Percentiles rank a stretch among this genome's conserved stretches.
phyloP scores from a whole-genome alignment of 495 filamentous ascomycete genomes.

The Parathielavia hyrcaniae region DNA sequence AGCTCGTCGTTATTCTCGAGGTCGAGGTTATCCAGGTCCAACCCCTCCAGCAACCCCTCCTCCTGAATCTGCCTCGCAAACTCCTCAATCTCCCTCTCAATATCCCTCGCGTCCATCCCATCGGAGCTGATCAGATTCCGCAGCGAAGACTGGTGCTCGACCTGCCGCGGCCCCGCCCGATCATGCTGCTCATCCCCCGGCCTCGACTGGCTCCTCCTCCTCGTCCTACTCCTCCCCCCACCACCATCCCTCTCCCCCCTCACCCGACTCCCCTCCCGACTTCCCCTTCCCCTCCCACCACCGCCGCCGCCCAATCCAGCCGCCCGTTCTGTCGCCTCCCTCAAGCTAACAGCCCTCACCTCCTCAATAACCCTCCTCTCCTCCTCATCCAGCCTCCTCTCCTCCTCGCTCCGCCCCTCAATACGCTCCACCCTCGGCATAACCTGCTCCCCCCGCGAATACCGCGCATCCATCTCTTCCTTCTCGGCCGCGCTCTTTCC shows the following conservation, averaged over 20 bases:
- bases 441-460: constrained; percentile 72
- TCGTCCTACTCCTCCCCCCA: constrained; percentile 27
- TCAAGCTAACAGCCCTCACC: constrained; percentile 63
- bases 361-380: constrained; percentile 60
- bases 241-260: constrained; percentile 27
- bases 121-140: constrained; percentile 73
- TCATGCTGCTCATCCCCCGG: constrained; percentile 33
- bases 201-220: constrained; percentile 34
- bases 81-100: constrained; percentile 66
- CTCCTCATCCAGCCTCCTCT: constrained; percentile 47
- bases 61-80: constrained; percentile 84
- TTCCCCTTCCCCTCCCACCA: constrained; percentile 1
- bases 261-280: constrained; percentile 18
- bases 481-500: constrained; percentile 62
- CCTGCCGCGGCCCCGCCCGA: constrained; percentile 40
- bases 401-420: constrained; percentile 42
- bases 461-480: constrained; percentile 59
- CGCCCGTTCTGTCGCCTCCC: constrained; percentile 43
- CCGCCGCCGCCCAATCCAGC: too few relatives aligned
- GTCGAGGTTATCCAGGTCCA: constrained; percentile 77
- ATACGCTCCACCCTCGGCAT: constrained; percentile 49
- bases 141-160: constrained; percentile 82
- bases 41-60: constrained; percentile 76
- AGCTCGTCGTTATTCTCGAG: constrained; percentile 74
- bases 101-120: constrained; percentile 63